Evolutionary conservation across 192 early-diverging fungal species (phyloP).

Genomic region (Linnemannia zychae): DNA sequence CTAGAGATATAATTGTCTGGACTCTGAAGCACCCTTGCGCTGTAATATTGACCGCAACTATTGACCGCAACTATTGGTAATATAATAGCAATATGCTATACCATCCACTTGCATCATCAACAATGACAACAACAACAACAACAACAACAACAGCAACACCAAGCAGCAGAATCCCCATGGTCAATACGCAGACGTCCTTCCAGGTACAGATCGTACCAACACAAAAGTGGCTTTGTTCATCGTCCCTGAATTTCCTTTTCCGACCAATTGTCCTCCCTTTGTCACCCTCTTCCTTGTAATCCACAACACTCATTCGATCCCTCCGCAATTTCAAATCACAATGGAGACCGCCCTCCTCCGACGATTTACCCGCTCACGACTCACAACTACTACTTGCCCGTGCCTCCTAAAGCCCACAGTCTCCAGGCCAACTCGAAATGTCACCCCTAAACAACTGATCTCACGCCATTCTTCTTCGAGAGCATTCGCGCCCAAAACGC

Average conservation of each 20-base stretch:
- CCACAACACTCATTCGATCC: background rate
- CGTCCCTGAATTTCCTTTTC: background rate
- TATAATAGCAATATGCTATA: too few relatives aligned
- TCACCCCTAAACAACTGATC: background rate
- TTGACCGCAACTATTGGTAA: too few relatives aligned
- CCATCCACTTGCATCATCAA: too few relatives aligned
- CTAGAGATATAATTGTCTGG: too few relatives aligned
- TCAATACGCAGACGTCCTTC: too few relatives aligned
- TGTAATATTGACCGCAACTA: too few relatives aligned
- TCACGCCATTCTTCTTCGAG: background rate
- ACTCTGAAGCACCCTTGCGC: too few relatives aligned
- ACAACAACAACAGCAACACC: background rate
- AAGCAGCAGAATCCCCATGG: too few relatives aligned
- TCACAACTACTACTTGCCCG: background rate
- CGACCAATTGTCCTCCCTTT: background rate
- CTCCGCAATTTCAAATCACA: background rate
- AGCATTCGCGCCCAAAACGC: background rate
- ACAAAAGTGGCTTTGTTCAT: background rate
- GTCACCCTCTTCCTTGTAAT: background rate
- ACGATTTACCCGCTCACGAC: conserved; percentile 17
- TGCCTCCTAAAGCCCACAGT: background rate
- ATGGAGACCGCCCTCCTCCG: background rate
- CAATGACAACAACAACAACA: too few relatives aligned
- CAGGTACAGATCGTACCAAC: background rate
- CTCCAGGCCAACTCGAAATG: background rate